phyloP scores from a whole-genome alignment of 2,329 filamentous ascomycete species.

The Dactylellina cionopaga region DNA sequence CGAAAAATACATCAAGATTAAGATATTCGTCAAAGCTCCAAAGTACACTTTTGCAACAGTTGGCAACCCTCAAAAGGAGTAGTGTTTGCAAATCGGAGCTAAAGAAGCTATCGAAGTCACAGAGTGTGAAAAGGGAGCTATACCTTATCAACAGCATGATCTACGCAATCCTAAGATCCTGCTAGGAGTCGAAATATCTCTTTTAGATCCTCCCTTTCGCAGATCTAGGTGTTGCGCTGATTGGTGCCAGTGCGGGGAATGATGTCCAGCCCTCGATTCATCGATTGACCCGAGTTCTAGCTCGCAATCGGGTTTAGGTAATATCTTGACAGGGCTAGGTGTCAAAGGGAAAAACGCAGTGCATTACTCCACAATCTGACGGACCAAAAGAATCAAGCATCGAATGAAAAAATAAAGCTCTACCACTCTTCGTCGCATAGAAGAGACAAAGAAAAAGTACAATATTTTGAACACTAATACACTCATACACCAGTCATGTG shows the following conservation, averaged over 20 bases:
- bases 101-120: constrained; percentile 25
- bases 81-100: constrained; percentile 10
- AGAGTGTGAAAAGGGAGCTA: constrained; percentile 8
- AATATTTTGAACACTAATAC: no score
- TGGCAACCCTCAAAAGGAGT: neutral
- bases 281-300: constrained; percentile 16
- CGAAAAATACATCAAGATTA: neutral
- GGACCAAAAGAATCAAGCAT: no score
- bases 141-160: constrained; percentile 27
- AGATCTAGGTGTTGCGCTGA: constrained; percentile 6
- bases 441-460: constrained; percentile 32
- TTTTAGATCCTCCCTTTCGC: neutral
- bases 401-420: neutral
- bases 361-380: neutral
- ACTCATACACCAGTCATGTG: constrained; percentile 17
- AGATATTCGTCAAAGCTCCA: neutral
- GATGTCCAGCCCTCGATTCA: neutral
- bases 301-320: constrained; percentile 49
- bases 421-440: constrained; percentile 18
- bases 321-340: constrained; percentile 50
- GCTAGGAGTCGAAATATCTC: constrained; percentile 5
- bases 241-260: constrained; percentile 15
- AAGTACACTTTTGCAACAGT: neutral
- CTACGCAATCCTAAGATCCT: constrained; percentile 24
- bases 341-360: constrained; percentile 16